Base-by-base conservation (phyloP, 768 basidiomycete genomes). In the Pulveroboletus sp. region DNA sequence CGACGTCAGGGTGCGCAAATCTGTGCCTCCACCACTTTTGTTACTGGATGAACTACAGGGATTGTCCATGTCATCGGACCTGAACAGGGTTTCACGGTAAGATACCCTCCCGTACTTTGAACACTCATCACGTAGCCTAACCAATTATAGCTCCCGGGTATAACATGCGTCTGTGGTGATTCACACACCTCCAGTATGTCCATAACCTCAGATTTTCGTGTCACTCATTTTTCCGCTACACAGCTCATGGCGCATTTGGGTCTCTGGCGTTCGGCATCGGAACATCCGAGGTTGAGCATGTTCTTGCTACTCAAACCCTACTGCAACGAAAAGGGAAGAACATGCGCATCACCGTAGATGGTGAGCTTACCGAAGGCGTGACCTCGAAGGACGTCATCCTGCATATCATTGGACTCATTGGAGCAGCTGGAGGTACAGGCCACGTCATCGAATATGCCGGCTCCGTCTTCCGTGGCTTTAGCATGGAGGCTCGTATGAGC, bases 401-500 rank as follows among this genome's bases (percentile, higher is more conserved):
- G 17, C 82, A 94, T 62, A 90, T 93, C 60, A 94, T 94, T 61
- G 92, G 92, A 39, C 69, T 83, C 58, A 92, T 93, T 63, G 92
- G 92, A 52, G 93, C 92, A n/a, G 92, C 92, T 43, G 92, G 92
- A 60, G 92, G 90, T 45, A 94, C 86, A 24, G 92, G 90, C n/a
- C 80, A 77, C 57, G 90, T 93, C 51, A 92, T 94, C 64, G 92
- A 94, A 69, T 94, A 88, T 62, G 82, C 89, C 49, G 92, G 92
- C n/a, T 87, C 85, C 8, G 86, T 90, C 47, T 88, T 92, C 71
- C 84, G 88, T 50, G 77, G 74, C 17, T 83, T 92, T 62, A 85
- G 84, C 61, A 91, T 93, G 88, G 92, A 94, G 67, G 89, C 87
- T 35, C 82, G 91, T 43, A 91, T 88, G 87, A 88, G 85, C 60